phyloP scores from a whole-genome alignment of 192 early-diverging fungal species.

The Linnemannia hyalina region DNA sequence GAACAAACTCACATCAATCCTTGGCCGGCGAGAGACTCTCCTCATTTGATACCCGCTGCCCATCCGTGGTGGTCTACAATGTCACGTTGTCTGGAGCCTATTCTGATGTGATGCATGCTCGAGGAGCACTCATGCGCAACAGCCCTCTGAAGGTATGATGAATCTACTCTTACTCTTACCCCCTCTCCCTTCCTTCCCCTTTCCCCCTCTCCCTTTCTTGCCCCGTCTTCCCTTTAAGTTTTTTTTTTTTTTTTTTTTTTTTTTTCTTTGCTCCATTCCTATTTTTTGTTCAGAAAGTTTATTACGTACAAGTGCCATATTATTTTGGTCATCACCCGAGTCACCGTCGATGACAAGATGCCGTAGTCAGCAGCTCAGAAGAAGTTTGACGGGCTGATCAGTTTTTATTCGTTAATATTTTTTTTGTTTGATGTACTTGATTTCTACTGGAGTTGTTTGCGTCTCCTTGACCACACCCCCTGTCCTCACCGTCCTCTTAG shows the following conservation, averaged over 20 bases:
- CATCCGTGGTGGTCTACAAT: conserved; percentile 52
- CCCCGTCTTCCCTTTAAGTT: background rate
- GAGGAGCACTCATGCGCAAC: conserved; percentile 59
- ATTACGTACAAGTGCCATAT: conserved; percentile 5
- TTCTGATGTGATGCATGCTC: conserved; percentile 50
- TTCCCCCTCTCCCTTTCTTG: background rate
- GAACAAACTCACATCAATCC: conserved; percentile 6
- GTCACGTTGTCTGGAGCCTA: conserved; percentile 58
- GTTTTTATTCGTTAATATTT: conserved; percentile 12
- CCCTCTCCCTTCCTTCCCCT: background rate
- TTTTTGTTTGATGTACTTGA: background rate
- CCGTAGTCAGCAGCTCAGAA: conserved; percentile 7
- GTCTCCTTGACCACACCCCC: background rate
- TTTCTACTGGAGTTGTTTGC: conserved; percentile 9
- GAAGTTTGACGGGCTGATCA: conserved; percentile 2
- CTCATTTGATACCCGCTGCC: conserved; percentile 48
- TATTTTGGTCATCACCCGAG: background rate
- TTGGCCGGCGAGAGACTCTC: background rate
- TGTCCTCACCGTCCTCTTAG: background rate
- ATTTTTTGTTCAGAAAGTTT: background rate
- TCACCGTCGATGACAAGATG: background rate
- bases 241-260: conserved; percentile 1
- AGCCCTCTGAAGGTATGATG: conserved; percentile 59
- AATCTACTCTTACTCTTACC: background rate
- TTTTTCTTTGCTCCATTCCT: background rate